phyloP scores from a whole-genome alignment of 306 rosid species.

The Begonia fuchsioides region DNA sequence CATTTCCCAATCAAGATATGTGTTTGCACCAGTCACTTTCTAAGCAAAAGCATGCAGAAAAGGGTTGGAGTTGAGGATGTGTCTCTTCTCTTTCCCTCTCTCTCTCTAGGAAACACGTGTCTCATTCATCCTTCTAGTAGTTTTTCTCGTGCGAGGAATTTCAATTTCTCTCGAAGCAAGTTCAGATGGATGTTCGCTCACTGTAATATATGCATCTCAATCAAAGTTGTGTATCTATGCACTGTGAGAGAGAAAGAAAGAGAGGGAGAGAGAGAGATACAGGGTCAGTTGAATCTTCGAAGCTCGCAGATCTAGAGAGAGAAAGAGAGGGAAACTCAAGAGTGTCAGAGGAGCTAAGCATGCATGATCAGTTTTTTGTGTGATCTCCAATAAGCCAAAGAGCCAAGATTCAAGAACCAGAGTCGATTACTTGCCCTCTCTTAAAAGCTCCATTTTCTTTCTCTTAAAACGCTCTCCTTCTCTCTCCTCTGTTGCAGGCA shows the following conservation, averaged over 20 bases:
- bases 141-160: no score
- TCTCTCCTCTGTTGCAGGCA: conserved; percentile 5
- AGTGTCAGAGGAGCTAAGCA: conserved; percentile 15
- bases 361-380: conserved; percentile 15
- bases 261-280: no score
- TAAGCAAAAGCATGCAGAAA: conserved; percentile 15
- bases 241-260: no score
- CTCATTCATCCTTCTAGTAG: background rate
- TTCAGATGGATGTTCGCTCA: no score
- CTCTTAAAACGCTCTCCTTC: conserved; percentile 9
- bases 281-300: no score
- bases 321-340: conserved; percentile 7
- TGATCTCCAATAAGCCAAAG: conserved; percentile 11
- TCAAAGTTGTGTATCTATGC: no score
- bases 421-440: background rate
- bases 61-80: conserved; percentile 6
- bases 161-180: no score
- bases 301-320: no score
- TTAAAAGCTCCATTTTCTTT: conserved; percentile 1
- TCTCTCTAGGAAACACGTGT: conserved; percentile 5
- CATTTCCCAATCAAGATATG: conserved; percentile 37
- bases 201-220: no score
- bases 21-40: conserved; percentile 24
- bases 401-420: conserved; percentile 18
- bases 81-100: conserved; percentile 18